Base-by-base conservation (phyloP, 2,329 filamentous ascomycete genomes). In the Tympanopsis confertula region DNA sequence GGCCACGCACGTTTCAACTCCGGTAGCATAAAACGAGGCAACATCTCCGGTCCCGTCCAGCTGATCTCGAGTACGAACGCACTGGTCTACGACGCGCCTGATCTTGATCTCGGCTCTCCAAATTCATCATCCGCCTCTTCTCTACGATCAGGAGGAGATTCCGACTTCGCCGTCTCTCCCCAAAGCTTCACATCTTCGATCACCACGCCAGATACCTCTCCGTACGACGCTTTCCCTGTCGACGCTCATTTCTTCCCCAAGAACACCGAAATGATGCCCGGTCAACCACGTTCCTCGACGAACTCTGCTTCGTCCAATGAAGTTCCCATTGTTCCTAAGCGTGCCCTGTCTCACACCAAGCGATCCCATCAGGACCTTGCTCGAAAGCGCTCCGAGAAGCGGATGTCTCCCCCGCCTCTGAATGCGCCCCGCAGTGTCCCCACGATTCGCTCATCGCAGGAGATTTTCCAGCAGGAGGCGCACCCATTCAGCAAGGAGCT, bases 41-140 rank as follows among this genome's bases (percentile, higher is more conserved):
- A 62, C 43, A 81, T 81, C 45, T 81, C 76, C 4, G 60, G 63
- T 5, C 76, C 76, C 1, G 62, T 78, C 20, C 69, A 73, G 46
- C 55, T 81, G 40, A 50, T 81, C 33, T 80, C 75, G 4, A 76
- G 74, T 2, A 80, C 75, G 46, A 81, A 80, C 50, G 69, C 74
- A 54, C 65, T 78, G 29, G 71, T 72, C 35, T 76, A 77, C 61
- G 72, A 74, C 48, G 74, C 75, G 17, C 74, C 76, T 35, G 68
- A 79, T 49, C 68, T 81, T 41, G 52, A 54, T 29, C 51, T 45
- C 37, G 35, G 40, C 12, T 51, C 56, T 5, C 47, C 56, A 4
- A 53, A 57, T 19, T 52, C 50, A 12, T 58, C 59, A 4, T 65
- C 69, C 1, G 57, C 62, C 10, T 52, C 50, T n/a, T 70, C 61